A percentile compares a stretch with the other conserved stretches of the same genome.
phyloP scores from a whole-genome alignment of 495 filamentous ascomycete genomes.

The Friedmanniomyces simplex region DNA sequence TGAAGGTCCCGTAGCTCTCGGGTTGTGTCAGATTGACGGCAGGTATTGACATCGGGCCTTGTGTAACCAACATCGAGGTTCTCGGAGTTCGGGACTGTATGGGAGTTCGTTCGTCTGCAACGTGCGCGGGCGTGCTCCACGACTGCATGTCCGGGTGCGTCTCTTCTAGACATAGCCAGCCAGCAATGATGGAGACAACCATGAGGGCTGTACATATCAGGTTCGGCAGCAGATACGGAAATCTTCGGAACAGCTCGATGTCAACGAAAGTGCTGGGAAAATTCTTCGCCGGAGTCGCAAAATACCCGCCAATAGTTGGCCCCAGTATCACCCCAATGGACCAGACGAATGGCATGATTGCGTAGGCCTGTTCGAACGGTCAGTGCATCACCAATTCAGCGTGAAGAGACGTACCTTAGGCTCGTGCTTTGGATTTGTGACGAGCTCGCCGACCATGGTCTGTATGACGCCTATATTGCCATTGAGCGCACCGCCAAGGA shows the following conservation, averaged over 20 bases:
- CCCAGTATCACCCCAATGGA: slow-evolving; percentile 76
- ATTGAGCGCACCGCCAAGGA: slow-evolving; percentile 72
- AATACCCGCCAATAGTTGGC: slow-evolving; percentile 68
- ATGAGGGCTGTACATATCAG: slow-evolving; percentile 64
- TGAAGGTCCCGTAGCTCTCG: slow-evolving; percentile 73
- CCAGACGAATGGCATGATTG: slow-evolving; percentile 84
- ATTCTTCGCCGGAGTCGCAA: slow-evolving; percentile 60
- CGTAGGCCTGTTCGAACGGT: slow-evolving; percentile 54
- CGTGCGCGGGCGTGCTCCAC: slow-evolving; percentile 35
- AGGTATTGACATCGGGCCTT: slow-evolving; percentile 57
- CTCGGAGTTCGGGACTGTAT: not conserved
- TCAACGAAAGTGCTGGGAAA: slow-evolving; percentile 56
- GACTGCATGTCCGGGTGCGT: slow-evolving; percentile 72
- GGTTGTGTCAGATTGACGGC: slow-evolving; percentile 54
- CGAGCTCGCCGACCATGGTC: slow-evolving; percentile 82
- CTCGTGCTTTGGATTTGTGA: slow-evolving; percentile 69
- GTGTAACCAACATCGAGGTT: slow-evolving; percentile 49
- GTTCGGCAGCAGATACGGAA: slow-evolving; percentile 77
- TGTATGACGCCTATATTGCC: slow-evolving; percentile 84
- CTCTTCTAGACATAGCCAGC: slow-evolving; percentile 65
- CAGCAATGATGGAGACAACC: slow-evolving; percentile 58
- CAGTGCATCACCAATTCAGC: not conserved
- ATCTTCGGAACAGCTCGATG: slow-evolving; percentile 56
- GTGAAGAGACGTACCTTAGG: slow-evolving; percentile 41
- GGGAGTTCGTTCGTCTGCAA: slow-evolving; percentile 46